Evolutionary conservation across 768 basidiomycete genomes (phyloP).

Genomic region (Filobasidium floriforme): DNA sequence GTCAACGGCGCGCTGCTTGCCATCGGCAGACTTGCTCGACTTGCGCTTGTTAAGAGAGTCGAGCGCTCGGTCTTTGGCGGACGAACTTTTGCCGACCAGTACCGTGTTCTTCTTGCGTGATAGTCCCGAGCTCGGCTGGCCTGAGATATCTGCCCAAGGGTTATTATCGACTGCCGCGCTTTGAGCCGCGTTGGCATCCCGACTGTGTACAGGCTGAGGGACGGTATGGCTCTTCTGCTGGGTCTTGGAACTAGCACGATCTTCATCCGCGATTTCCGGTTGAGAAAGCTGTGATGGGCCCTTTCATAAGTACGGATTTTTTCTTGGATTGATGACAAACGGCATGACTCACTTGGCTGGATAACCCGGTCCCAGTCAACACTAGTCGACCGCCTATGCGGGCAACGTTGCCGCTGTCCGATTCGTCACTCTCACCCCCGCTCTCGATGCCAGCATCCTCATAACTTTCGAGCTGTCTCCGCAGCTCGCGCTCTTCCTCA

Average conservation of each 20-base stretch:
- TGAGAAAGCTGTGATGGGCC: too few relatives aligned
- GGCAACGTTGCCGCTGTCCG: slow-evolving; percentile 38
- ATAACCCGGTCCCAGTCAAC: slow-evolving; percentile 30
- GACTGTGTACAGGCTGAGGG: too few relatives aligned
- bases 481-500: slow-evolving; percentile 63
- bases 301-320: too few relatives aligned
- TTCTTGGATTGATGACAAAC: background rate
- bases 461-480: slow-evolving; percentile 57
- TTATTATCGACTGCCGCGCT: too few relatives aligned
- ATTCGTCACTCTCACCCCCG: slow-evolving; percentile 39
- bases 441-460: slow-evolving; percentile 39
- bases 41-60: slow-evolving; percentile 64
- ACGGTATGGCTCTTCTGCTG: too few relatives aligned
- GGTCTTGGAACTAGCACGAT: too few relatives aligned
- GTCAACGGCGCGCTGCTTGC: slow-evolving; percentile 56
- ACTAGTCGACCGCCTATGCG: slow-evolving; percentile 47
- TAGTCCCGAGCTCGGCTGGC: slow-evolving; percentile 42
- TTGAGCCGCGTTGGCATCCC: too few relatives aligned
- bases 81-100: slow-evolving; percentile 61
- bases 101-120: slow-evolving; percentile 68
- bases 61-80: slow-evolving; percentile 58
- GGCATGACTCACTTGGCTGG: background rate
- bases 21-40: slow-evolving; percentile 53
- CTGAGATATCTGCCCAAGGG: too few relatives aligned
- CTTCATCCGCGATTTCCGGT: too few relatives aligned